phyloP scores from a whole-genome alignment of 371 early-diverging fungal genomes.

The Mortierella sp. region DNA sequence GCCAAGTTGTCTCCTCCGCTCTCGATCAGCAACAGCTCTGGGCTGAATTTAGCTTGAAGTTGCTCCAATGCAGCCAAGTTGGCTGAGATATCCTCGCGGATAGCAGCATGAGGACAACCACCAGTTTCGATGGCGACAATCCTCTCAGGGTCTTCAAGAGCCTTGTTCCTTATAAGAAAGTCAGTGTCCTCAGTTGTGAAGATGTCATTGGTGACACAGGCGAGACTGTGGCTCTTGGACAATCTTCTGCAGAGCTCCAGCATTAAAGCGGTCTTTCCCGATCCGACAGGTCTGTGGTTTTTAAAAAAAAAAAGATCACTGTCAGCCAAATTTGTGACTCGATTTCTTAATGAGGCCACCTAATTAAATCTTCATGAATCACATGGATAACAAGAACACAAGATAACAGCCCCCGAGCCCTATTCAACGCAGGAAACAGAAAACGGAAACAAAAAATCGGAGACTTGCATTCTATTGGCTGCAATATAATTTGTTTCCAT shows the following conservation, averaged over 20 bases:
- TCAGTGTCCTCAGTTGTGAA: constrained; percentile 95
- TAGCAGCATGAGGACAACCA: constrained; percentile 96
- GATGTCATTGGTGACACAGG: constrained; percentile 90
- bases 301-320: neutral
- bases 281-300: constrained; percentile 95
- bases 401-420: too few relatives aligned
- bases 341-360: neutral
- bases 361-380: neutral
- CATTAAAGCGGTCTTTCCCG: constrained; percentile 96
- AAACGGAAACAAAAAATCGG: too few relatives aligned
- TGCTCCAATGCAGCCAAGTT: constrained; percentile 92
- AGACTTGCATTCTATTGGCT: too few relatives aligned
- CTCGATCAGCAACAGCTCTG: constrained; percentile 90
- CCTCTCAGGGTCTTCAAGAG: constrained; percentile 84
- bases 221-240: constrained; percentile 83
- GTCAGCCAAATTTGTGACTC: neutral
- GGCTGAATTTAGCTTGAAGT: constrained; percentile 85
- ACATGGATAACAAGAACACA: constrained; percentile 2
- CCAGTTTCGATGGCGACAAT: constrained; percentile 94
- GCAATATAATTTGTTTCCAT: too few relatives aligned
- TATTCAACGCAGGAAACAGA: neutral
- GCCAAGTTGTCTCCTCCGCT: constrained; percentile 95
- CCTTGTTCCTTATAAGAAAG: constrained; percentile 88
- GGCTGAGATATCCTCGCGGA: constrained; percentile 95
- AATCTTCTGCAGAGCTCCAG: constrained; percentile 87